These are phyloP conservation scores for Delonix regia DNA, from an alignment of 306 rosid species.

Conservation along the genomic window DNA sequence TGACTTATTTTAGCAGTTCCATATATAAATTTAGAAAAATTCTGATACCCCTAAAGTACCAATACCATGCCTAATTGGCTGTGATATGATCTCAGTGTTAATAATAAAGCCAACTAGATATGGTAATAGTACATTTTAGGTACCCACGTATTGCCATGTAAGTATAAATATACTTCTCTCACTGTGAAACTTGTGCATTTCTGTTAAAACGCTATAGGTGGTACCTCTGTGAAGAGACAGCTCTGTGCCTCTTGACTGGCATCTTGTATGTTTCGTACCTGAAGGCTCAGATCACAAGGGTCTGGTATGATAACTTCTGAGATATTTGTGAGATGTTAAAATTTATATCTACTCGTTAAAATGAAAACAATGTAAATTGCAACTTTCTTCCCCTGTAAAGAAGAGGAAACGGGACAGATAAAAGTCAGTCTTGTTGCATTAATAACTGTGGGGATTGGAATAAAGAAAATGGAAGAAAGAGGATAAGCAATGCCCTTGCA, in stretches of 20 bases:
- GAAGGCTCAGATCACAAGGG: conserved; percentile 61
- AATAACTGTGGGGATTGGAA: conserved; percentile 3
- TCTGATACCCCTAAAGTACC: neutral
- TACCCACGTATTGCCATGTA: too few relatives aligned
- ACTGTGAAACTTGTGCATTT: conserved; percentile 18
- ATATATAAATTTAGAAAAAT: neutral
- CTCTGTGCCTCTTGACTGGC: conserved; percentile 86
- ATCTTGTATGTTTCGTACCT: conserved; percentile 71
- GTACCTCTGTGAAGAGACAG: conserved; percentile 88
- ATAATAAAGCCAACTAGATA: too few relatives aligned
- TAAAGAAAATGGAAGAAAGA: neutral
- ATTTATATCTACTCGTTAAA: neutral
- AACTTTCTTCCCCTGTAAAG: neutral
- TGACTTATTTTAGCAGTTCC: conserved; percentile 23
- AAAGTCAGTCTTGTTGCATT: neutral
- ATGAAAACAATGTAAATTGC: neutral
- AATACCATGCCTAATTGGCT: too few relatives aligned
- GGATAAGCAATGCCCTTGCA: neutral
- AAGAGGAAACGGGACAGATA: too few relatives aligned
- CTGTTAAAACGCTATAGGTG: conserved; percentile 62
- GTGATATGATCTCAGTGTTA: too few relatives aligned
- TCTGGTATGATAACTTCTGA: conserved; percentile 66
- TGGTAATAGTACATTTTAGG: too few relatives aligned
- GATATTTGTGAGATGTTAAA: conserved; percentile 27
- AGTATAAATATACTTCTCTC: neutral